Evolutionary conservation across 495 filamentous ascomycete genomes (phyloP), one percentile per base, ranked within the genome.

Genomic region (Penicillium roqueforti): DNA sequence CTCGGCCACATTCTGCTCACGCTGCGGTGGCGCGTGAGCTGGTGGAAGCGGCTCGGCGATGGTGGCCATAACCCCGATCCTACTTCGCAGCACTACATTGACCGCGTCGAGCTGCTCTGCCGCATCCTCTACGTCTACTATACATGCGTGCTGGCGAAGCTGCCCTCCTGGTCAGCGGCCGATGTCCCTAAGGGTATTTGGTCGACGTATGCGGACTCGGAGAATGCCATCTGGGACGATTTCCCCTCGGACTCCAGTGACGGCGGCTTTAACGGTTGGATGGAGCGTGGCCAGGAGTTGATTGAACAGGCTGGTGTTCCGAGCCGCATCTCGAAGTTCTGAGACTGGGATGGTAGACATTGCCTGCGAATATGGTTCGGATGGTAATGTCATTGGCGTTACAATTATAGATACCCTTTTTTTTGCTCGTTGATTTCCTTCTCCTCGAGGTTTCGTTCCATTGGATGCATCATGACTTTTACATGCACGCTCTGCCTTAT

Each of bases 101-200:
- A 78, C 36, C 69, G 75, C 13, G 74, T 76, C 22, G 74, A 73
- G 37, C 57, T 72, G n/a, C 73, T 79, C 16, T 75, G 74, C 61
- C 64, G 72, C 22, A 76, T 78, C 41, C 68, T 79, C 8, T 78
- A 79, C 58, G 74, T 77, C 18, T 79, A 77, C 53, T 79, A 78
- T 48, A 78, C 74, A 29, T 75, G 70, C 54, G 74, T 76, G 19
- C 52, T 72, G 45, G 75, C 73, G 4, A 79, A 78, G 58, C 61
- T 78, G n/a, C 71, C 70, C 0, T 71, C 76, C 0, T 76, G 75
- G 72, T 71, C 66, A 6, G 61, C 61, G 5, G 48, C 62, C 20
- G 69, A 75, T 41, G 65, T 69, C 4, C 70, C 73, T 31, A 76
- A 76, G 59, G 74, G 73, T 23, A 65, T 67, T 11, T 74, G 73